A percentile compares a stretch with the other conserved stretches of the same genome.
Conservation (phyloP, 495 filamentous ascomycete species). For the Aspergillus panamensis region DNA sequence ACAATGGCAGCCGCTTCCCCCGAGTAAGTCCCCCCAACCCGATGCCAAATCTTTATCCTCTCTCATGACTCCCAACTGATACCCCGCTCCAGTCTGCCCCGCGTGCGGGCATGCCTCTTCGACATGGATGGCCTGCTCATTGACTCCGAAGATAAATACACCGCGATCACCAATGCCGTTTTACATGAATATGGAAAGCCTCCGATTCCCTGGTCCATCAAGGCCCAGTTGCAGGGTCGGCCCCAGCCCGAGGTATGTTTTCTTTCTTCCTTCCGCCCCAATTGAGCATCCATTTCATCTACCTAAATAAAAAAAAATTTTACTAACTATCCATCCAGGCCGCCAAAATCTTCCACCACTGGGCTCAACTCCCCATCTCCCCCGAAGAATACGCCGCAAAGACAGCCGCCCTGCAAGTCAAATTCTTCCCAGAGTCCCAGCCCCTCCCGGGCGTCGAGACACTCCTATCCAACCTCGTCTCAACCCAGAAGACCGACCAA, state of each 20-base stretch:
- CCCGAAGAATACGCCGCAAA: constrained; percentile 59
- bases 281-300: no score
- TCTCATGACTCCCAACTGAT: constrained; percentile 16
- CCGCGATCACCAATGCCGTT: constrained; percentile 73
- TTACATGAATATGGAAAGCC: constrained; percentile 70
- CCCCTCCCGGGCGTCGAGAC: constrained; percentile 75
- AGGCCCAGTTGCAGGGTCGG: constrained; percentile 92
- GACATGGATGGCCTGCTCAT: constrained; percentile 98
- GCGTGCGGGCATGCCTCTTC: constrained; percentile 89
- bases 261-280: constrained; percentile 5
- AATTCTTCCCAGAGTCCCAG: constrained; percentile 67
- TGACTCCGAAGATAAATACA: constrained; percentile 92
- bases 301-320: no score
- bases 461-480: constrained; percentile 56
- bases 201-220: constrained; percentile 83
- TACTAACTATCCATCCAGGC: constrained; percentile 20
- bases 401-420: constrained; percentile 55
- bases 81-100: constrained; percentile 55
- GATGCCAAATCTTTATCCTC: background rate
- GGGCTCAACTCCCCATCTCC: constrained; percentile 82
- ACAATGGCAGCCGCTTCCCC: constrained; percentile 11
- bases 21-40: constrained; percentile 7
- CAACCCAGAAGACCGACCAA: constrained; percentile 37
- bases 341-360: constrained; percentile 63
- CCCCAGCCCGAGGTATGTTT: constrained; percentile 62